A percentile compares a stretch with the other conserved stretches of the same genome.
Evolutionary conservation across 1,284 basidiomycete genomes (phyloP).

Genomic region (Schizophyllum amplum): DNA sequence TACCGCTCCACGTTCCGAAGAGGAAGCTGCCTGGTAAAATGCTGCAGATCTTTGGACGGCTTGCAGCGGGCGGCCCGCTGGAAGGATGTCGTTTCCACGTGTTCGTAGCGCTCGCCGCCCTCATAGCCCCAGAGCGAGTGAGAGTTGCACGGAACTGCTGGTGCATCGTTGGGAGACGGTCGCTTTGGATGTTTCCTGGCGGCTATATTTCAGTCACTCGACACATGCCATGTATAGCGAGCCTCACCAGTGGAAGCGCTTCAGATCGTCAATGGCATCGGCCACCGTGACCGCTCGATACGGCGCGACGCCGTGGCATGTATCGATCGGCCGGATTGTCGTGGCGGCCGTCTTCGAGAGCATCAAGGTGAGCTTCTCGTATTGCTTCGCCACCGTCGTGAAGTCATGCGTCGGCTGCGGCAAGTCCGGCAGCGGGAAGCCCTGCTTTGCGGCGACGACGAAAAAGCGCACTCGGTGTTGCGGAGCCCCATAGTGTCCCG

Average conservation of each 20-base stretch:
- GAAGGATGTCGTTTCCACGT: conserved; percentile 40
- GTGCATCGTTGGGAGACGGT: conserved; percentile 43
- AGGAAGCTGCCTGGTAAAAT: conserved; percentile 31
- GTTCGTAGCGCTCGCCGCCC: conserved; percentile 31
- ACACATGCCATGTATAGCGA: too few relatives aligned
- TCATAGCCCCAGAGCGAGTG: conserved; percentile 30
- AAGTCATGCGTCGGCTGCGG: conserved; percentile 52
- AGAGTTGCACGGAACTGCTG: neutral
- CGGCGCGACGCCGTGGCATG: conserved; percentile 38
- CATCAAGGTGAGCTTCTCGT: conserved; percentile 32
- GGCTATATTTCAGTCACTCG: too few relatives aligned
- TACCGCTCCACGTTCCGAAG: conserved; percentile 30
- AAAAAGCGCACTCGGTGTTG: conserved; percentile 61
- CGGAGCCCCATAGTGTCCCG: conserved; percentile 61
- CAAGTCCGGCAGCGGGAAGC: conserved; percentile 47
- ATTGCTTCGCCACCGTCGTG: conserved; percentile 24
- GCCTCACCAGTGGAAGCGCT: conserved; percentile 7
- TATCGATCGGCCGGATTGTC: conserved; percentile 22
- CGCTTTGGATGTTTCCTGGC: conserved; percentile 26
- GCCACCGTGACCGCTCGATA: conserved; percentile 44
- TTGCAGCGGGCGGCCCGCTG: conserved; percentile 34
- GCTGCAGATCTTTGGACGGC: conserved; percentile 39
- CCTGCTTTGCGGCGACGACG: conserved; percentile 56
- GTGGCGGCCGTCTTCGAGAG: conserved; percentile 28
- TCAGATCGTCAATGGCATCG: conserved; percentile 61